Base-by-base conservation (phyloP, 805 yeast genomes). In the Kockiozyma suomiensis region DNA sequence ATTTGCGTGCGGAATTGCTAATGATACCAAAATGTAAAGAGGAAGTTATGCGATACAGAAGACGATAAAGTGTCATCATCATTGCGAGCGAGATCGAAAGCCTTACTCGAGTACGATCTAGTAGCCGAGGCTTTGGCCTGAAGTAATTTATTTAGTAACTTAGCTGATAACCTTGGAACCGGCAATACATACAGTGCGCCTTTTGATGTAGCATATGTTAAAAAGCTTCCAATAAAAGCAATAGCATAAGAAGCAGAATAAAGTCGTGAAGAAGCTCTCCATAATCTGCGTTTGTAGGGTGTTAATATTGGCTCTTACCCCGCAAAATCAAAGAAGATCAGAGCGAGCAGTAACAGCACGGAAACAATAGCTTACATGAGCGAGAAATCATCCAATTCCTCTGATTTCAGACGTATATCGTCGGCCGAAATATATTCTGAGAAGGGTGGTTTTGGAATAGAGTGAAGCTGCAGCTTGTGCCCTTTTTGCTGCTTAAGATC, bases 1-100 rank as follows among this genome's bases (percentile, higher is more conserved):
- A 62, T 30, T 37, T 46, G 30, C 64, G 61, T 12, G 66, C 66
- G n/a, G 54, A 50, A 1, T 40, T n/a, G 19, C 46, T 37, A 12
- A 55, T 12, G 2, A 62, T 40, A 12, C 54, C 59, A 3, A 25
- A 30, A 40, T 56, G 65, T 2, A 62, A 17, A 12, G 56, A 40
- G 13, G 43, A 25, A 2, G 64, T 40, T n/a, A 53, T 26, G 21
- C 28, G 38, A 28, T 38, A 43, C 5, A 61, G 26, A 6, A 51
- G 26, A 4, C 66, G 61, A 35, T 62, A 62, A 12, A 50, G n/a
- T 2, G 57, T 40, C n/a, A 58, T 13, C 6, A 54, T 21, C n/a
- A 43, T 8, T 4, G 56, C 52, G 13, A 50, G 42, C 13, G 56
- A 33, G 10, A 54, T n/a, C 13, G 62, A 25, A 4, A 42, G 17